Evolutionary conservation across 139 green algal species (phyloP), one percentile per base, ranked within the genome.

Genomic region (Chlamydomonas eustigma): DNA sequence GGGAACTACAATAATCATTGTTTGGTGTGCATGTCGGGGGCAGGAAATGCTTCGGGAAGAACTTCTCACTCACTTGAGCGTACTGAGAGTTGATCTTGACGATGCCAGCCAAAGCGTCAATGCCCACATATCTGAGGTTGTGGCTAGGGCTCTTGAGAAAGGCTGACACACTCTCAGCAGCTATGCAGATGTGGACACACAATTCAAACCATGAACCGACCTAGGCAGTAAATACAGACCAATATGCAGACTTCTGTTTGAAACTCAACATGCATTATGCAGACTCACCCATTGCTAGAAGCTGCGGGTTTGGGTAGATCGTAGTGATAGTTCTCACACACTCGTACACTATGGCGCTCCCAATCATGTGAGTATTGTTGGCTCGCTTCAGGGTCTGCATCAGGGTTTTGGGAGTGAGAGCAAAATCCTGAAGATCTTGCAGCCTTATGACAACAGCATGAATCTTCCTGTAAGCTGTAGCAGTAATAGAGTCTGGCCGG

Each of bases 331-430:
- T 97, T 28, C 88, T 82, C 37, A 98, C 88, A 44, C 87, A 92
- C 82, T 99, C 95, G 74, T 92, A 96, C 50, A 98, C 86, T 39
- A 99, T 88, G 22, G 95, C 95, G 77, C 96, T 92, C 65, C 90
- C 91, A 50, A 92, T 94, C 33, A 86, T 89, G 84, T 90, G 85
- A 18, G 74, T 88, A 36, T 79, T 87, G 76, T 79, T 86, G 72
- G 75, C 76, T 28, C 75, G 79, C 39, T 58, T 83, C 84, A 83
- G 39, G 75, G 85, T 36, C 84, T 63, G 75, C 79, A n/a, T n/a
- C 12, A 58, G 44, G 44, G 44, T 12, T 58, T 12, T 58, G 44
- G 44, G 44, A 58, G 44, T 12, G 44, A n/a, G n/a, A n/a, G n/a
- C n/a, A n/a, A n/a, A n/a, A n/a, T n/a, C n/a, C n/a, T n/a, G n/a